These are phyloP conservation scores for Myxozyma monticola DNA, from an alignment of 805 yeast species.

Conservation along the genomic window DNA sequence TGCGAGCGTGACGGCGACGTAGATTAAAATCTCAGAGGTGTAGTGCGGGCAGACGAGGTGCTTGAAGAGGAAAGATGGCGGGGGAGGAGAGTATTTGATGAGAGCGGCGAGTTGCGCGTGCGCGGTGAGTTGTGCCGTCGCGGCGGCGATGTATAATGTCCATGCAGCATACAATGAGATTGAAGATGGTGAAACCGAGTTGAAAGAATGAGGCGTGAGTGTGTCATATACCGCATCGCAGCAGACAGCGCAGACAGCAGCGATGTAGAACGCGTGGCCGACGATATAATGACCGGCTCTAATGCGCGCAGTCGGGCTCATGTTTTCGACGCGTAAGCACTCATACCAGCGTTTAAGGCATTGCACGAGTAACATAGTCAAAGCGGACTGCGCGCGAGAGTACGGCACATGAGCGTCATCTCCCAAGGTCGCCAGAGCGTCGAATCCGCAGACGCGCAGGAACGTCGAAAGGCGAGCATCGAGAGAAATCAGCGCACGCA, in stretches of 20 bases:
- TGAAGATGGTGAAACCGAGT: background rate
- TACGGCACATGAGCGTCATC: constrained; percentile 1
- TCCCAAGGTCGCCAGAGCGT: background rate
- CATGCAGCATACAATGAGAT: constrained; percentile 21
- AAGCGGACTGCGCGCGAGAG: constrained; percentile 1
- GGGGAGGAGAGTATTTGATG: constrained; percentile 49
- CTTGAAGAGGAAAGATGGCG: constrained; percentile 38
- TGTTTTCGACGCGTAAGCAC: constrained; percentile 46
- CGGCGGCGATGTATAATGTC: constrained; percentile 39
- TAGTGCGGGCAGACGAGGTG: constrained; percentile 62
- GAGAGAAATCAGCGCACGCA: background rate
- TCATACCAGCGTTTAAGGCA: constrained; percentile 53
- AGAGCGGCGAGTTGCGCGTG: constrained; percentile 54
- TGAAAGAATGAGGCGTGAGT: background rate
- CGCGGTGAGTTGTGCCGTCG: constrained; percentile 49
- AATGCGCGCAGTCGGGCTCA: constrained; percentile 46
- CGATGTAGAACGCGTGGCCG: constrained; percentile 53
- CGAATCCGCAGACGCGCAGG: too few relatives aligned
- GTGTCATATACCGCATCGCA: constrained; percentile 5
- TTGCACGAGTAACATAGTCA: constrained; percentile 42
- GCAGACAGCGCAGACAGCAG: constrained; percentile 4
- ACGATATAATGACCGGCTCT: constrained; percentile 59
- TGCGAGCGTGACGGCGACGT: constrained; percentile 37
- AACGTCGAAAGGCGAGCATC: background rate
- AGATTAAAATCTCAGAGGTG: constrained; percentile 56